These are phyloP conservation scores for Parietaria judaica DNA, from an alignment of 306 rosid genomes.

Conservation along the genomic window DNA sequence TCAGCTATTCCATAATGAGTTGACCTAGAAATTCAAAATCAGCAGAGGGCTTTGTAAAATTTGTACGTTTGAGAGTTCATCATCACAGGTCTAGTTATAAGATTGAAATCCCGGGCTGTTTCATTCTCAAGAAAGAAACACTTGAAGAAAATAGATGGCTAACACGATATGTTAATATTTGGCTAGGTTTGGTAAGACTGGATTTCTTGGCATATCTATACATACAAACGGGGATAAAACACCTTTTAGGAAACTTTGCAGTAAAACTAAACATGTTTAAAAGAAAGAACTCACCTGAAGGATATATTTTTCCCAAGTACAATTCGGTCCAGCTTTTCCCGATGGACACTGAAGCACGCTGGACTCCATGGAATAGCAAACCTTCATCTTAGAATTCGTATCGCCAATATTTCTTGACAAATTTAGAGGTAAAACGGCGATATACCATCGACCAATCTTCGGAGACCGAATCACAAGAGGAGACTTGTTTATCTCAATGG, in stretches of 20 bases:
- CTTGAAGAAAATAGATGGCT: too few relatives aligned
- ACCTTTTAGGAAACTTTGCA: conserved; percentile 9
- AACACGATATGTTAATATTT: too few relatives aligned
- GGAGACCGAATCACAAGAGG: conserved; percentile 65
- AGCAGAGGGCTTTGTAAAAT: too few relatives aligned
- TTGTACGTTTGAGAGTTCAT: too few relatives aligned
- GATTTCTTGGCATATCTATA: too few relatives aligned
- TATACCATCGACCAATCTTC: conserved; percentile 64
- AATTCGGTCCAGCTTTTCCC: conserved; percentile 80
- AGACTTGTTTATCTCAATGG: conserved; percentile 42
- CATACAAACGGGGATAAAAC: not conserved
- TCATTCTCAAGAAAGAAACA: too few relatives aligned
- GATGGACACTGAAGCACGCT: conserved; percentile 61
- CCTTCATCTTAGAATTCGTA: conserved; percentile 25
- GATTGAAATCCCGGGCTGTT: too few relatives aligned
- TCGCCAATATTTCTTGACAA: conserved; percentile 41
- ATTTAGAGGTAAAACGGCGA: conserved; percentile 45
- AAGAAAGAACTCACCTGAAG: conserved; percentile 62
- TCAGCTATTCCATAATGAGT: too few relatives aligned
- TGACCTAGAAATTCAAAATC: too few relatives aligned
- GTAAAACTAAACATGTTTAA: conserved; percentile 14
- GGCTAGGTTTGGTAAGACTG: too few relatives aligned
- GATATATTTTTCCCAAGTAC: conserved; percentile 50
- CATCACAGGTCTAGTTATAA: too few relatives aligned
- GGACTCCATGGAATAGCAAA: conserved; percentile 67